These are phyloP conservation scores for Malus sieversii DNA, from an alignment of 306 rosid species.

Conservation along the genomic window DNA sequence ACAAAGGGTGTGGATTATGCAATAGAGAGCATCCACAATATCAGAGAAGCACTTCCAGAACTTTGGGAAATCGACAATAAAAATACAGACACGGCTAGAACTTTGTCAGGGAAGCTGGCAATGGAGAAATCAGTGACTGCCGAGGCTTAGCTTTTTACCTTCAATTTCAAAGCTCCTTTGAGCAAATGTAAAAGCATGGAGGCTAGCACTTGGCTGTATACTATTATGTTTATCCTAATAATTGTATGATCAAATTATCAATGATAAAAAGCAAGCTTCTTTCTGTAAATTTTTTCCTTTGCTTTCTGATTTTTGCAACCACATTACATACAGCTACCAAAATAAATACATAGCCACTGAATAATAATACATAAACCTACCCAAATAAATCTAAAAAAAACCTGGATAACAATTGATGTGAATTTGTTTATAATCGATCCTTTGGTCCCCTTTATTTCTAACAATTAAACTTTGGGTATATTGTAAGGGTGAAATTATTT, in stretches of 20 bases:
- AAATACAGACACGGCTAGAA: not conserved
- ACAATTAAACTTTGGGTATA: too few species aligned
- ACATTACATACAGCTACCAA: not conserved
- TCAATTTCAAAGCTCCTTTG: not conserved
- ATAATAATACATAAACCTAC: not conserved
- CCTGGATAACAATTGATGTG: not conserved
- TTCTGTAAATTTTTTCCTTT: not conserved
- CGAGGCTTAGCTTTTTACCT: not conserved
- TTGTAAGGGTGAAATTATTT: too few species aligned
- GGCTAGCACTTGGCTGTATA: not conserved
- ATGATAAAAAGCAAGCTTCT: not conserved
- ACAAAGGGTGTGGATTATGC: constrained; percentile 10
- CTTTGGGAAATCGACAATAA: not conserved
- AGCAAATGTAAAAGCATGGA: not conserved
- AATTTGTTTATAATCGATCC: too few species aligned
- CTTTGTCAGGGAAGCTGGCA: not conserved
- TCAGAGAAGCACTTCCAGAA: constrained; percentile 10
- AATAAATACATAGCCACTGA: not conserved
- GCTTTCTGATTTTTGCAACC: not conserved
- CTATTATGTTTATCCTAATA: not conserved
- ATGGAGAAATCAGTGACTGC: constrained; percentile 2
- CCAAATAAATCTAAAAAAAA: not conserved
- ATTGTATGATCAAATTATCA: not conserved
- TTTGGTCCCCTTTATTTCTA: too few species aligned
- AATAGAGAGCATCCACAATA: constrained; percentile 13